Percentiles rank a stretch among this genome's conserved stretches.
Evolutionary conservation across 2,329 filamentous ascomycete genomes (phyloP).

Genomic region (Trichoderma endophyticum): DNA sequence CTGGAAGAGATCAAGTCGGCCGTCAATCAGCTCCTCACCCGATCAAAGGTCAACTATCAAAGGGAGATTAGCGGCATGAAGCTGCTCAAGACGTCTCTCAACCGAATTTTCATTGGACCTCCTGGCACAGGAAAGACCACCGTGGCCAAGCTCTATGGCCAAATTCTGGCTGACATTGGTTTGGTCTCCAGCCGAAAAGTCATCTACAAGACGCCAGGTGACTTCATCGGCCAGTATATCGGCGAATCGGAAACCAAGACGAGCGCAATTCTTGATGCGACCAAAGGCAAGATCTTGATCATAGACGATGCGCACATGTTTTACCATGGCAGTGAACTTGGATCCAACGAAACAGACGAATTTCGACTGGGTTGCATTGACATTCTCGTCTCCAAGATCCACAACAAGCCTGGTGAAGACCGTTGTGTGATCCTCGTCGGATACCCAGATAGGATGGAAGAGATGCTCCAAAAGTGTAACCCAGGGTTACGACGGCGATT

Average conservation of each 20-base stretch:
- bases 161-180: conserved; percentile 72
- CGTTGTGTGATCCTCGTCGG: not conserved
- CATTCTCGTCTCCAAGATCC: not conserved
- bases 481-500: not conserved
- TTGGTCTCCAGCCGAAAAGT: conserved; percentile 56
- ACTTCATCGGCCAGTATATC: conserved; percentile 64
- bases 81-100: conserved; percentile 53
- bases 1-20: not conserved
- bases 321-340: not conserved
- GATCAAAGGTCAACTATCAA: not conserved
- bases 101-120: conserved; percentile 63
- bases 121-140: conserved; percentile 72
- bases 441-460: not conserved
- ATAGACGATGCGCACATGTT: conserved; percentile 65
- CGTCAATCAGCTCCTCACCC: not conserved
- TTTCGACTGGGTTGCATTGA: not conserved
- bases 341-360: not conserved
- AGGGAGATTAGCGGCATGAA: not conserved
- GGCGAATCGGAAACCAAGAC: conserved; percentile 69
- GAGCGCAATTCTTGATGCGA: conserved; percentile 52
- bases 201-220: conserved; percentile 56
- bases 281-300: conserved; percentile 64
- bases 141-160: conserved; percentile 67
- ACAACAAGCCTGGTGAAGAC: not conserved
- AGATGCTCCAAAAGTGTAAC: not conserved